These are phyloP conservation scores for Prunus salicina DNA, from an alignment of 306 rosid genomes.

Conservation along the genomic window DNA sequence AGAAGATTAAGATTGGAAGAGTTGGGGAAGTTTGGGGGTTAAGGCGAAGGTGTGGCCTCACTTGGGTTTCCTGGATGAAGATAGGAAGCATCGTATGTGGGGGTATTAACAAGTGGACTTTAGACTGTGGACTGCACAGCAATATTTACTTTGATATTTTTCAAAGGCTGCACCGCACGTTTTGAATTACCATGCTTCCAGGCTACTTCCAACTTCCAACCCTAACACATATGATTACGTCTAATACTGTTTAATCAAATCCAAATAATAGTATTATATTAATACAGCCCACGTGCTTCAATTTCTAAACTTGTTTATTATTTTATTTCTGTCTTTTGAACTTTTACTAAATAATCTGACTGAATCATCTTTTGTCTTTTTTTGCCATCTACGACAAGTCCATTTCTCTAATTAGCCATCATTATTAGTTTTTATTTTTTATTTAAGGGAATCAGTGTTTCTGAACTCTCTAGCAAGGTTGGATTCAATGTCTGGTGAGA, in stretches of 20 bases:
- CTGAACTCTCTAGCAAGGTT: too few relatives aligned
- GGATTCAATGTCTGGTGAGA: too few relatives aligned
- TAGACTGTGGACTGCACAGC: not conserved
- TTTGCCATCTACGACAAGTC: not conserved
- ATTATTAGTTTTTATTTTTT: too few relatives aligned
- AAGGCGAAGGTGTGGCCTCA: constrained; percentile 11
- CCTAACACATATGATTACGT: too few relatives aligned
- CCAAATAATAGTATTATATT: not conserved
- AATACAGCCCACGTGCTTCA: not conserved
- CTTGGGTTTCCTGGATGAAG: constrained; percentile 25
- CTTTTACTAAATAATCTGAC: not conserved
- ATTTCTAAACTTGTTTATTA: not conserved
- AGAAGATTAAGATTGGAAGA: not conserved
- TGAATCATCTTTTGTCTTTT: not conserved
- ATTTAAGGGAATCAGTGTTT: too few relatives aligned
- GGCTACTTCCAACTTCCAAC: constrained; percentile 5
- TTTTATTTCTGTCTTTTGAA: too few relatives aligned
- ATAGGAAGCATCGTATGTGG: constrained; percentile 21
- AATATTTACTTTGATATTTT: not conserved
- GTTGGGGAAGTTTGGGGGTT: not conserved
- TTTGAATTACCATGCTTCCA: constrained; percentile 12
- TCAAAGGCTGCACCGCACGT: not conserved
- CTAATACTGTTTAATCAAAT: not conserved
- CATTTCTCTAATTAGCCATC: not conserved
- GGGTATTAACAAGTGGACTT: not conserved